Evolutionary conservation across 176 grass and related monocot genomes (phyloP).

Genomic region (Hyparrhenia diplandra): DNA sequence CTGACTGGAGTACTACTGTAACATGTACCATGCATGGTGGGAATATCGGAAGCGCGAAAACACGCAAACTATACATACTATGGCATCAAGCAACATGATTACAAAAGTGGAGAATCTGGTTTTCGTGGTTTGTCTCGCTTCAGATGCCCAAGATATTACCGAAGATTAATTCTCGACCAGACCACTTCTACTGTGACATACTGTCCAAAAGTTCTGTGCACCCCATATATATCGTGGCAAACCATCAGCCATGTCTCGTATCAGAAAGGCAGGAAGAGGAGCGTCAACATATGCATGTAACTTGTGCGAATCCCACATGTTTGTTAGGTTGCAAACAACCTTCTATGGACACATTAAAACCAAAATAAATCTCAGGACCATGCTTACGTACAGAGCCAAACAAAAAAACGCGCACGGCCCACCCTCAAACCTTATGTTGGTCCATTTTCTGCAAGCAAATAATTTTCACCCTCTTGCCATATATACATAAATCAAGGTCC

Average conservation of each 20-base stretch:
- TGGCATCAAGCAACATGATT: neutral
- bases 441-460: slow-evolving; percentile 43
- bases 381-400: slow-evolving; percentile 18
- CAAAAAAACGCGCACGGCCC: slow-evolving; percentile 1
- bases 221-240: neutral
- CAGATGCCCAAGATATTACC: neutral
- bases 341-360: neutral
- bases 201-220: neutral
- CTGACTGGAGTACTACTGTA: neutral
- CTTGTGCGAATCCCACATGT: slow-evolving; percentile 1
- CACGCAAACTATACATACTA: neutral
- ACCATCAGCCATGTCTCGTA: neutral
- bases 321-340: slow-evolving; percentile 25
- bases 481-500: slow-evolving; percentile 1
- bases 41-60: neutral
- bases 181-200: neutral
- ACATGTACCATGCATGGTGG: neutral
- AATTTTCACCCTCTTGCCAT: slow-evolving; percentile 6
- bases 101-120: neutral
- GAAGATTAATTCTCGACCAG: neutral
- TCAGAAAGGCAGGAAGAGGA: neutral
- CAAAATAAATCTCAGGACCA: slow-evolving; percentile 37
- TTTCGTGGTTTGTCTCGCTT: neutral
- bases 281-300: neutral
- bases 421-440: slow-evolving; percentile 18